A percentile compares a stretch with the other conserved stretches of the same genome.
Evolutionary conservation across 2,329 filamentous ascomycete genomes (phyloP).

Genomic region (Stagonosporopsis cucurbitacearum): DNA sequence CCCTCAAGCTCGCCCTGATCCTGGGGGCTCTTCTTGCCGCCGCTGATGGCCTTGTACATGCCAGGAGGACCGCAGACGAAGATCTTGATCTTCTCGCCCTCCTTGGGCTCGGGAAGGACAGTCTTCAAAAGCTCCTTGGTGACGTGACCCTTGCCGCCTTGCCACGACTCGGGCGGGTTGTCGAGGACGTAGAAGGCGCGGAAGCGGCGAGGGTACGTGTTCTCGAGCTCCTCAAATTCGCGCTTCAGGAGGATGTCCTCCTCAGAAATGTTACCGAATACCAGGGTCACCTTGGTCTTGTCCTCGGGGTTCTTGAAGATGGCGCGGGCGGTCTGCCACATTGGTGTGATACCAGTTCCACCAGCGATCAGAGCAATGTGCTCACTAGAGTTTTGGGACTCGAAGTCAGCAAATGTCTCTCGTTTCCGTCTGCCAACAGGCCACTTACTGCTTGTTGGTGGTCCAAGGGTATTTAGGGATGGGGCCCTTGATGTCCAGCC

Average conservation of each 20-base stretch:
- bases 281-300: conserved; percentile 95
- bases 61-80: conserved; percentile 95
- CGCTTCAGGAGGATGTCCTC: conserved; percentile 90
- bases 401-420: conserved; percentile 9
- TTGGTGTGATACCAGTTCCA: conserved; percentile 95
- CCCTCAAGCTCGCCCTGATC: conserved; percentile 92
- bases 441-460: conserved; percentile 76
- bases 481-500: conserved; percentile 91
- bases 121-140: conserved; percentile 93
- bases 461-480: conserved; percentile 92
- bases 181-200: conserved; percentile 92
- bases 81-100: conserved; percentile 84
- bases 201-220: conserved; percentile 94
- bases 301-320: conserved; percentile 97
- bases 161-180: conserved; percentile 80
- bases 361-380: conserved; percentile 90
- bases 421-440: too few relatives aligned
- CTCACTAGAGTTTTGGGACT: conserved; percentile 47
- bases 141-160: conserved; percentile 78
- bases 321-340: conserved; percentile 90
- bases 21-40: conserved; percentile 85
- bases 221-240: conserved; percentile 86
- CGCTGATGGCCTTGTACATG: conserved; percentile 91
- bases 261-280: conserved; percentile 89
- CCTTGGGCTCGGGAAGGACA: conserved; percentile 89